Evolutionary conservation across 768 basidiomycete species (phyloP), one percentile per base, ranked within the genome.

Genomic region (Leccinum rimulosum): DNA sequence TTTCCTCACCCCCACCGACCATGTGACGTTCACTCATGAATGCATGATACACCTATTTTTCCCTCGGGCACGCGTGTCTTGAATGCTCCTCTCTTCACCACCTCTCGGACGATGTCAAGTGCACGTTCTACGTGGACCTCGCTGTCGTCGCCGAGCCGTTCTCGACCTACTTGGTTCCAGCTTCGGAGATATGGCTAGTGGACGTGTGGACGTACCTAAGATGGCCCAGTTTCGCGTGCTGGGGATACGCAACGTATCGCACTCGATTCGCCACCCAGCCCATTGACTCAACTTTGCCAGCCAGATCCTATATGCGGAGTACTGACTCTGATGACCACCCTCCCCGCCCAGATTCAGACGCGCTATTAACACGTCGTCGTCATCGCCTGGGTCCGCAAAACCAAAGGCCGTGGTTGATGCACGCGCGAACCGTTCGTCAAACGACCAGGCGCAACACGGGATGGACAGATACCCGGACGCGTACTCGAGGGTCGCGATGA

Each of bases 161-260:
- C 55, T 61, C 74, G 59, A 60, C 70, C 71, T 73, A 57, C 36
- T 54, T 50, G 27, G 5, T 12, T 52, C 33, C 22, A 59, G 54
- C 4, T 9, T 48, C 7, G 4, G 11, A 43, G 25, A 25, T 5
- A n/a, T 15, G 28, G 22, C 15, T 31, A 28, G 7, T 22, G 31
- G 56, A 35, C 8, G 15, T 2, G 43, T 4, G 28, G 22, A 79
- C 85, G 22, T 56, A 94, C 95, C 95, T 31, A 96, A 74, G 53
- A 97, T 81, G 0, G 89, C 91, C 93, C 95, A 97, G 68, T 94
- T 94, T 59, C 93, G 82, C 43, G 96, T 97, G 70, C 91, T 93
- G 1, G 95, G 95, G 12, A 98, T 95, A 60, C 96, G 79, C 64
- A 98, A 72, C 27, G 78, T 83, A 73, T 98, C 96, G 56, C 85